phyloP scores from a whole-genome alignment of 176 grass and related monocot genomes.

The Ensete ventricosum region DNA sequence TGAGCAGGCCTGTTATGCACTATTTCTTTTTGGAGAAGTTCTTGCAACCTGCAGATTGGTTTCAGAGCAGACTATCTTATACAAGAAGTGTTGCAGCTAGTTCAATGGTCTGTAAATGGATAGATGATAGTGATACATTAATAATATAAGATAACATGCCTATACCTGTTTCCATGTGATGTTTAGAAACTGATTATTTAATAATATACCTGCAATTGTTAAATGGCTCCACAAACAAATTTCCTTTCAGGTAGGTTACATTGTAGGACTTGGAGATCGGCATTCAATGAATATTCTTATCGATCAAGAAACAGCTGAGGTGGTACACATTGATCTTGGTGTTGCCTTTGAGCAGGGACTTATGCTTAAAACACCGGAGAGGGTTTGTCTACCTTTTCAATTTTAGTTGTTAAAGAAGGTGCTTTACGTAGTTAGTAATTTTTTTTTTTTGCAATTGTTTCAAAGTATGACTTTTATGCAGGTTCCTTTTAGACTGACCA shows the following conservation, averaged over 20 bases:
- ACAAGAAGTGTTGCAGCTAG: slow-evolving; percentile 86
- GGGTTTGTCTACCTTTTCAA: slow-evolving; percentile 29
- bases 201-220: neutral
- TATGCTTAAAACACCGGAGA: slow-evolving; percentile 88
- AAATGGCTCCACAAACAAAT: slow-evolving; percentile 11
- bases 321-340: slow-evolving; percentile 95
- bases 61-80: slow-evolving; percentile 76
- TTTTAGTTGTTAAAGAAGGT: neutral
- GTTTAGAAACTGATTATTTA: neutral
- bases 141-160: neutral
- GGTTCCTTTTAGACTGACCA: slow-evolving; percentile 86
- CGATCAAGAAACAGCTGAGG: slow-evolving; percentile 87
- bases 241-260: slow-evolving; percentile 71
- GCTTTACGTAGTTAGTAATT: neutral
- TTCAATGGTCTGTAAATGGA: slow-evolving; percentile 50
- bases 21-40: slow-evolving; percentile 96
- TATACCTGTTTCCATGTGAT: neutral
- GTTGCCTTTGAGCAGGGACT: slow-evolving; percentile 98
- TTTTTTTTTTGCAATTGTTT: neutral
- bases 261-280: slow-evolving; percentile 90
- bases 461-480: slow-evolving; percentile 10
- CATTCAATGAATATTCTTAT: slow-evolving; percentile 98
- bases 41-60: slow-evolving; percentile 83
- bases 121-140: neutral
- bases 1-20: slow-evolving; percentile 84